Evolutionary conservation across 2,329 filamentous ascomycete species (phyloP).

Genomic region (Botryosphaeria dothidea): DNA sequence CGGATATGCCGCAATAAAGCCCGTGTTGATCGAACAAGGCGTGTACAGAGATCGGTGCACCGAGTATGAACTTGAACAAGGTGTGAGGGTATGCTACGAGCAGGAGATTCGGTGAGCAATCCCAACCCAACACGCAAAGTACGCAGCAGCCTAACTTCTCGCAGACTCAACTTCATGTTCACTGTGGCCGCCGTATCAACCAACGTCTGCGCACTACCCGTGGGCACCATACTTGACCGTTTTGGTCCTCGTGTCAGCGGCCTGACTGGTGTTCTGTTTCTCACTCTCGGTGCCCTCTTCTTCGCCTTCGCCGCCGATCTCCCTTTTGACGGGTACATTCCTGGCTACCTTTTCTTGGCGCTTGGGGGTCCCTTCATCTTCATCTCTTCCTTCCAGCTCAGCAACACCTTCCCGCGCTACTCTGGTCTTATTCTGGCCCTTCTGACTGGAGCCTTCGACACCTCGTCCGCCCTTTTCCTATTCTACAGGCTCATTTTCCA

Average conservation of each 20-base stretch:
- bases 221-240: conserved; percentile 81
- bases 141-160: no score
- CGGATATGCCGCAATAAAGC: conserved; percentile 43
- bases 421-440: conserved; percentile 52
- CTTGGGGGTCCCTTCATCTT: conserved; percentile 54
- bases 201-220: conserved; percentile 81
- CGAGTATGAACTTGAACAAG: conserved; percentile 33
- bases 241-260: conserved; percentile 78
- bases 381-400: conserved; percentile 53
- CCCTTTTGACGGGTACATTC: conserved; percentile 67
- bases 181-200: conserved; percentile 84
- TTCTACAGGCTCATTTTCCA: conserved; percentile 50
- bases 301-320: conserved; percentile 68
- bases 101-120: conserved; percentile 34
- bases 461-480: conserved; percentile 50
- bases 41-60: conserved; percentile 40
- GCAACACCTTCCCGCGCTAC: conserved; percentile 53
- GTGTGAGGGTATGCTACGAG: conserved; percentile 39
- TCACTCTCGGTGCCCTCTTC: conserved; percentile 69
- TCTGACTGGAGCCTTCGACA: conserved; percentile 54
- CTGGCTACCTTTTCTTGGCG: conserved; percentile 52
- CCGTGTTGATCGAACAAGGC: conserved; percentile 40
- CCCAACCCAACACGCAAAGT: no score
- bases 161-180: conserved; percentile 83
- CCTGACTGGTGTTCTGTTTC: conserved; percentile 67